Evolutionary conservation across 129 eudicot genomes (phyloP).

Genomic region (Pseudognaphalium luteoalbum): DNA sequence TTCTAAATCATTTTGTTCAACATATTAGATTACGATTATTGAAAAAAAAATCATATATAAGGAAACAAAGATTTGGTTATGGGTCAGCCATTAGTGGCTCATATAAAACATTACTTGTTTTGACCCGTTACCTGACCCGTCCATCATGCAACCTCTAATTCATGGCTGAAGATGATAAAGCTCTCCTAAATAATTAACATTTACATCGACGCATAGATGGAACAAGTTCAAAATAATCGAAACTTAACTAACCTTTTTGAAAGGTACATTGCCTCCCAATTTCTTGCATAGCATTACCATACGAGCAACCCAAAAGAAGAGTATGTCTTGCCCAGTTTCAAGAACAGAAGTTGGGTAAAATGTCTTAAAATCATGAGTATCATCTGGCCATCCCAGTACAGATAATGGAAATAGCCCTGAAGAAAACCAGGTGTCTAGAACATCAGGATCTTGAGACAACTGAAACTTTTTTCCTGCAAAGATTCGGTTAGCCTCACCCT

Average conservation of each 20-base stretch:
- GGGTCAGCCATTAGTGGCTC: too few species aligned
- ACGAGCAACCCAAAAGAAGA: conserved; percentile 92
- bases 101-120: neutral
- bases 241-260: conserved; percentile 57
- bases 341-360: conserved; percentile 88
- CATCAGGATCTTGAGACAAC: conserved; percentile 87
- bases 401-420: conserved; percentile 76
- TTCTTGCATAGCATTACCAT: conserved; percentile 90
- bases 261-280: conserved; percentile 91
- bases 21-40: too few species aligned
- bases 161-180: too few species aligned
- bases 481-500: conserved; percentile 44
- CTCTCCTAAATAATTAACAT: too few species aligned
- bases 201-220: neutral
- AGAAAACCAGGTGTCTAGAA: conserved; percentile 86
- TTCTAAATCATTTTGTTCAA: too few species aligned
- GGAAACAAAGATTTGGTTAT: too few species aligned
- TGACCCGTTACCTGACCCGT: neutral
- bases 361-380: conserved; percentile 65
- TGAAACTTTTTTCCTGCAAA: conserved; percentile 70
- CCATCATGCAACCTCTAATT: too few species aligned
- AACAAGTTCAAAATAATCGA: neutral
- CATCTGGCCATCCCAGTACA: conserved; percentile 93
- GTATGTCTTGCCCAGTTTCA: conserved; percentile 91
- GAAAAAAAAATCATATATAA: too few species aligned